Evolutionary conservation across 306 rosid species (phyloP).

Genomic region (Trifolium repens): DNA sequence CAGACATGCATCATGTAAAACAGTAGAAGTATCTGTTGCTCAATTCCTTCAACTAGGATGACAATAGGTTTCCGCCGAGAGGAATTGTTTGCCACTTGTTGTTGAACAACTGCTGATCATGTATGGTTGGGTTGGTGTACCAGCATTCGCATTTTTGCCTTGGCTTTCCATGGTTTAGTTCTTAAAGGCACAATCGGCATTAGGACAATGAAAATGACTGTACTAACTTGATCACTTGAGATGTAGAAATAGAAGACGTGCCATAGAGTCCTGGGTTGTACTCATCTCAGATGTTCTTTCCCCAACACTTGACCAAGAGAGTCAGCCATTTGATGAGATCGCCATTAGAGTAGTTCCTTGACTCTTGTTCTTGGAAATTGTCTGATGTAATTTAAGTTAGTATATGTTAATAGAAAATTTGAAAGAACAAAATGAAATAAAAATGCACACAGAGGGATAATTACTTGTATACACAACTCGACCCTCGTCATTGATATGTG

Average conservation of each 20-base stretch:
- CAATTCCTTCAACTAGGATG: slow-evolving; percentile 30
- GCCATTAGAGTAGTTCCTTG: not conserved
- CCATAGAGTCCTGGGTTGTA: not conserved
- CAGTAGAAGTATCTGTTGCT: slow-evolving; percentile 19
- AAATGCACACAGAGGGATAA: not conserved
- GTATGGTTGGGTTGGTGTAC: slow-evolving; percentile 28
- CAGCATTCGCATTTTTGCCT: not conserved
- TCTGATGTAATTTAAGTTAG: not conserved
- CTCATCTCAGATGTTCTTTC: not conserved
- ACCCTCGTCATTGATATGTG: not conserved
- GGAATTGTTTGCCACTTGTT: slow-evolving; percentile 15
- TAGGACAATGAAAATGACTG: slow-evolving; percentile 11
- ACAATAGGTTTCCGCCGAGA: slow-evolving; percentile 8
- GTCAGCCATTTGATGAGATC: not conserved
- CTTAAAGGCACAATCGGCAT: not conserved
- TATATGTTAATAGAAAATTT: not conserved
- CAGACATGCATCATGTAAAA: slow-evolving; percentile 5
- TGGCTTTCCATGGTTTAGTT: slow-evolving; percentile 17
- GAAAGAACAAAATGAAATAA: not conserved
- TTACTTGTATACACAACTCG: not conserved
- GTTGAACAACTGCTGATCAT: slow-evolving; percentile 18
- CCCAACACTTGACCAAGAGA: not conserved
- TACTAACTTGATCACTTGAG: slow-evolving; percentile 10
- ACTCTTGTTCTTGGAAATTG: not conserved
- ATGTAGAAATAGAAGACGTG: not conserved